These are phyloP conservation scores for Raphanus raphanistrum DNA, from an alignment of 345 rosid species.

Conservation along the genomic window DNA sequence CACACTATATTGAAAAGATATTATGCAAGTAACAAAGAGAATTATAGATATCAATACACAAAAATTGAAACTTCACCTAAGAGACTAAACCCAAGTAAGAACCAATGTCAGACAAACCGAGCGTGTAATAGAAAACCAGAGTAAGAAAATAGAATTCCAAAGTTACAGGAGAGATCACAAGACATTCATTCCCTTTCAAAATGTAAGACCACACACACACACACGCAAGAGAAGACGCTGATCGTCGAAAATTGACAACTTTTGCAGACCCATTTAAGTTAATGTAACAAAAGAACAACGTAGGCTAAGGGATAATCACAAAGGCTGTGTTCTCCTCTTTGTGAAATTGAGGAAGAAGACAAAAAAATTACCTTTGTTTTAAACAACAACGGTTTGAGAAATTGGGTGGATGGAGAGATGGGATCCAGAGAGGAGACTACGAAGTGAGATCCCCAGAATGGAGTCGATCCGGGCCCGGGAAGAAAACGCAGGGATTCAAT, in stretches of 20 bases:
- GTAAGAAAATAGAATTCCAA: constrained; percentile 3
- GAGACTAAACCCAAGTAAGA: constrained; percentile 17
- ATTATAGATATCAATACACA: background rate
- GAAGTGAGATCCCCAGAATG: constrained; percentile 8
- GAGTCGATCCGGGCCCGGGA: constrained; percentile 4
- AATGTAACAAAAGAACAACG: background rate
- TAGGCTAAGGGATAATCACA: background rate
- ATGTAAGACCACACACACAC: constrained; percentile 11
- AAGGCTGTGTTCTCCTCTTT: background rate
- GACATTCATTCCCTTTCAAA: constrained; percentile 8
- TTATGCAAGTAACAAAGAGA: background rate
- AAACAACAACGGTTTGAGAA: constrained; percentile 10
- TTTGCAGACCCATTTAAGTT: background rate
- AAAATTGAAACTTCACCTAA: background rate
- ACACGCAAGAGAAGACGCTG: background rate
- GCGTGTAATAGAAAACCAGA: background rate
- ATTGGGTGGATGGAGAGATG: constrained; percentile 1
- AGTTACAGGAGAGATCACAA: constrained; percentile 31
- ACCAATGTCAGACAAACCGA: constrained; percentile 20
- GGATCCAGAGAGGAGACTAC: constrained; percentile 25
- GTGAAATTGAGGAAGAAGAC: constrained; percentile 11
- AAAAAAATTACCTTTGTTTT: constrained; percentile 17
- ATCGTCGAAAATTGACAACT: constrained; percentile 10
- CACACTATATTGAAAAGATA: constrained; percentile 5
- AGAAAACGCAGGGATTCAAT: constrained; percentile 18